A percentile compares a stretch with the other conserved stretches of the same genome.
Evolutionary conservation across 2,329 filamentous ascomycete genomes (phyloP).

Genomic region (Clonostachys solani): DNA sequence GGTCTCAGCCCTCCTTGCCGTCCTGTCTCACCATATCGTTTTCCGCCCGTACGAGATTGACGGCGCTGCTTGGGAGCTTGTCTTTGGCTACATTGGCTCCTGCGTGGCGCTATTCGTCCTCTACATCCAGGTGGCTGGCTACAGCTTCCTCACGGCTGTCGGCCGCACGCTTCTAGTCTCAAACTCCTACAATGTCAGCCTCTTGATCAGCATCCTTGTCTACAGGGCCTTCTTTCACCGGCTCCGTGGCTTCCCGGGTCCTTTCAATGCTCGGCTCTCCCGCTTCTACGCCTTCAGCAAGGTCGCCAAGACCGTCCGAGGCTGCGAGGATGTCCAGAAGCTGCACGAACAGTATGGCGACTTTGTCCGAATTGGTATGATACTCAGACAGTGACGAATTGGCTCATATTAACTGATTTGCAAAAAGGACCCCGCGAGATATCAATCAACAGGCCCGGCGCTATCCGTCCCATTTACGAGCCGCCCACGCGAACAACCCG

Average conservation of each 20-base stretch:
- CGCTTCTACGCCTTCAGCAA: slow-evolving; percentile 14
- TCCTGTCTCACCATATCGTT: slow-evolving; percentile 1
- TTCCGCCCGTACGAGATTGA: slow-evolving; percentile 3
- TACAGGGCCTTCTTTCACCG: slow-evolving; percentile 11
- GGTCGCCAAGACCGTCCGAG: slow-evolving; percentile 10
- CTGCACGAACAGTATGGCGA: slow-evolving; percentile 20
- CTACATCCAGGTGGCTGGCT: not conserved
- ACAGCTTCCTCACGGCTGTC: not conserved
- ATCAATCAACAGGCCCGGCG: slow-evolving; percentile 19
- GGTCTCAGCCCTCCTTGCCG: not conserved
- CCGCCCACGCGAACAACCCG: slow-evolving; percentile 1
- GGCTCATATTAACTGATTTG: not conserved
- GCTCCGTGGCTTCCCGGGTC: slow-evolving; percentile 9
- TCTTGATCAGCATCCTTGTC: slow-evolving; percentile 7
- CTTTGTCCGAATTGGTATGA: slow-evolving; percentile 19
- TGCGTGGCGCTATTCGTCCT: not conserved
- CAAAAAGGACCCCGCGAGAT: slow-evolving; percentile 19
- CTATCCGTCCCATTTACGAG: slow-evolving; percentile 17
- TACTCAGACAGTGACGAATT: not conserved
- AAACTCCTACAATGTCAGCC: not conserved
- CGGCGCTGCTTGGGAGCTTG: not conserved
- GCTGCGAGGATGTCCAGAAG: slow-evolving; percentile 15
- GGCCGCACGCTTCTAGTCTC: not conserved
- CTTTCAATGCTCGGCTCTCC: slow-evolving; percentile 9
- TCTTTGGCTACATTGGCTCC: not conserved